These are phyloP conservation scores for Saccharomyces hybrid DNA, from an alignment of 1,139 yeast species.

Conservation along the genomic window DNA sequence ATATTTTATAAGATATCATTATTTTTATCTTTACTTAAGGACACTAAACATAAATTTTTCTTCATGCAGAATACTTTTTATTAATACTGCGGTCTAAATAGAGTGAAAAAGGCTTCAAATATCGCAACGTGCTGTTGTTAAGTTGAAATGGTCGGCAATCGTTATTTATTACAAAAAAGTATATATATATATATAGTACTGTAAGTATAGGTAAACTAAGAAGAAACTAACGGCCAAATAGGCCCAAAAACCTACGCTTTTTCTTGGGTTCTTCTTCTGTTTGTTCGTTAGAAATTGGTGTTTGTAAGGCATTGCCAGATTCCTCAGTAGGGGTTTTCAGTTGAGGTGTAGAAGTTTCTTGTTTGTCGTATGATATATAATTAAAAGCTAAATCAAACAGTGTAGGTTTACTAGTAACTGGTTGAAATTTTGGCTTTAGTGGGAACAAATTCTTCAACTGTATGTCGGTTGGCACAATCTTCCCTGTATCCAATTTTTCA, in stretches of 20 bases:
- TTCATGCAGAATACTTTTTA: too few relatives aligned
- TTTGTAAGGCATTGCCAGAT: neutral
- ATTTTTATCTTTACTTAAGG: too few relatives aligned
- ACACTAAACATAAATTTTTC: too few relatives aligned
- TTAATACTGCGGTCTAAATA: too few relatives aligned
- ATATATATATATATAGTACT: neutral
- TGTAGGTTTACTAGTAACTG: constrained; percentile 77
- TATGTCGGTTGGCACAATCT: constrained; percentile 34
- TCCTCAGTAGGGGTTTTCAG: constrained; percentile 1
- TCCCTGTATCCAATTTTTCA: constrained; percentile 44
- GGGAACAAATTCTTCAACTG: constrained; percentile 43
- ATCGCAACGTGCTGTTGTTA: neutral
- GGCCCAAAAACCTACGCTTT: constrained; percentile 43
- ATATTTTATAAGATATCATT: neutral
- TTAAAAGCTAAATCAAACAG: constrained; percentile 84
- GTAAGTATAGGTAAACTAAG: neutral
- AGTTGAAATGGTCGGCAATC: neutral
- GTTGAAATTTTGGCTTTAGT: constrained; percentile 39
- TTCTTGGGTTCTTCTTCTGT: constrained; percentile 21
- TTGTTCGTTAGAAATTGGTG: constrained; percentile 4
- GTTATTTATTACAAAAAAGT: neutral
- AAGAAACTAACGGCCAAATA: constrained; percentile 36
- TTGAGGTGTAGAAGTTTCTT: constrained; percentile 5
- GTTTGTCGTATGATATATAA: constrained; percentile 48
- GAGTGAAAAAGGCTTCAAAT: too few relatives aligned